Conservation (phyloP, 2,329 filamentous ascomycete genomes). For the Microdochium paspali region DNA sequence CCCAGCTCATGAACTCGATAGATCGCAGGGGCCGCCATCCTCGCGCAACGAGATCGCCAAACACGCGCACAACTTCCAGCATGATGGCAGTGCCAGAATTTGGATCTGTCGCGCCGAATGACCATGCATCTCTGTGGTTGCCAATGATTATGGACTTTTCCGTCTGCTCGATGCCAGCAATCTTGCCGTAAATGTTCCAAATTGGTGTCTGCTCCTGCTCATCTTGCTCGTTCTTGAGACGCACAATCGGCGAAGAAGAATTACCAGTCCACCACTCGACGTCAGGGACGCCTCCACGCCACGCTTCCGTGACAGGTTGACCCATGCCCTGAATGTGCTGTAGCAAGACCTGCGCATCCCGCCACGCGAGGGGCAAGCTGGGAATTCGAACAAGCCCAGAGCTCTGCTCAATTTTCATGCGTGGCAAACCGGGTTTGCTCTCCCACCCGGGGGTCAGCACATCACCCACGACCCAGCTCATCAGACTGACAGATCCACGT, state of each 20-base stretch:
- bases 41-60: slow-evolving; percentile 64
- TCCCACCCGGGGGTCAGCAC: slow-evolving; percentile 85
- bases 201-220: slow-evolving; percentile 75
- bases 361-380: slow-evolving; percentile 82
- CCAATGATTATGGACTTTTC: slow-evolving; percentile 83
- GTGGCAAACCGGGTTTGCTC: slow-evolving; percentile 54
- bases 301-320: slow-evolving; percentile 54
- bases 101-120: slow-evolving; percentile 77
- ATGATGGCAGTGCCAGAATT: slow-evolving; percentile 85
- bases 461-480: slow-evolving; percentile 79
- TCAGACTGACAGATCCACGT: slow-evolving; percentile 70
- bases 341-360: slow-evolving; percentile 74
- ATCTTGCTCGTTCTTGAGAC: slow-evolving; percentile 79
- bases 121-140: slow-evolving; percentile 90
- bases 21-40: slow-evolving; percentile 92
- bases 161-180: slow-evolving; percentile 73
- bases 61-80: slow-evolving; percentile 77
- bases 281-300: slow-evolving; percentile 70
- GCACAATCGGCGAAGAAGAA: slow-evolving; percentile 63
- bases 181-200: slow-evolving; percentile 83
- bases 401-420: slow-evolving; percentile 61
- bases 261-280: slow-evolving; percentile 85
- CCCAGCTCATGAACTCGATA: slow-evolving; percentile 96
- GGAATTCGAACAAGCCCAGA: slow-evolving; percentile 73
- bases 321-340: slow-evolving; percentile 69